Percentiles rank a stretch among this genome's conserved stretches.
phyloP scores from a whole-genome alignment of 192 early-diverging fungal species.

The Coemansia javaensis region DNA sequence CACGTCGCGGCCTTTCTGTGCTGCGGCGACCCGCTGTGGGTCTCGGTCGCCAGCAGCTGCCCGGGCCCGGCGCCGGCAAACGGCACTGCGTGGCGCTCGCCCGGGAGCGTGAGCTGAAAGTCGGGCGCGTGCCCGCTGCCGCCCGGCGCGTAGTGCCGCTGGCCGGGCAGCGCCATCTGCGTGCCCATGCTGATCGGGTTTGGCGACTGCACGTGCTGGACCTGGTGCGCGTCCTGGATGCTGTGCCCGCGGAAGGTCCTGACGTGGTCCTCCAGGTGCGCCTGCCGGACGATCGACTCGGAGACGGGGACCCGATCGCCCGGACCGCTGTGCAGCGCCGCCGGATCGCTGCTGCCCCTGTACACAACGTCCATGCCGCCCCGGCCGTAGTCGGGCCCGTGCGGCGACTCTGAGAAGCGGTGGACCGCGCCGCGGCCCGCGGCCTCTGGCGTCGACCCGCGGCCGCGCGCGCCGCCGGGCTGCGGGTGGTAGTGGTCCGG shows the following conservation, averaged over 20 bases:
- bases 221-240: background rate
- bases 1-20: constrained; percentile 3
- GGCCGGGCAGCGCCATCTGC: background rate
- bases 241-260: constrained; percentile 22
- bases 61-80: constrained; percentile 1
- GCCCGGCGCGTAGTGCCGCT: background rate
- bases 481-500: background rate
- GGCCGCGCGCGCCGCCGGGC: background rate
- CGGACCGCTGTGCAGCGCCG: background rate
- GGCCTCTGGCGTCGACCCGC: constrained; percentile 2
- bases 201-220: background rate
- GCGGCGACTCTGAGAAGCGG: constrained; percentile 25
- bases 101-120: constrained; percentile 32
- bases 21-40: constrained; percentile 25
- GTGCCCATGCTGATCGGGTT: too few relatives aligned
- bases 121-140: constrained; percentile 2
- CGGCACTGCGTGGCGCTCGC: background rate
- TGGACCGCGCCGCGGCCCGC: background rate
- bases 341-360: background rate
- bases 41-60: constrained; percentile 12
- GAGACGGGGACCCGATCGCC: constrained; percentile 10
- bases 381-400: constrained; percentile 9
- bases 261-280: constrained; percentile 37
- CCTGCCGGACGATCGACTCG: constrained; percentile 39
- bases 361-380: constrained; percentile 2